These are phyloP conservation scores for Fusarium guadeloupense DNA, from an alignment of 2,329 filamentous ascomycete genomes.

Conservation along the genomic window DNA sequence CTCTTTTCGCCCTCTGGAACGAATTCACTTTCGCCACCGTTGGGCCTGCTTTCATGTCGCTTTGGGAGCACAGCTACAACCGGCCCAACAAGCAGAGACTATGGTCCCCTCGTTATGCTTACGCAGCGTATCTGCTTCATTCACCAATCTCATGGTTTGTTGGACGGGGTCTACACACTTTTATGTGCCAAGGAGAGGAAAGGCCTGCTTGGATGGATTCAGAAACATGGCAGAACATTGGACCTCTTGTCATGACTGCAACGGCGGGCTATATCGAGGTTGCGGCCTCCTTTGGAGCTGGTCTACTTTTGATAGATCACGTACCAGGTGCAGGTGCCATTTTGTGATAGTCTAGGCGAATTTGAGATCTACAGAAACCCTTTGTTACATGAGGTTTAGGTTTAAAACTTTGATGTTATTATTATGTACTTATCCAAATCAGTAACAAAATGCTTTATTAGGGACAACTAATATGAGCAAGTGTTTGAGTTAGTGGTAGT, in stretches of 20 bases:
- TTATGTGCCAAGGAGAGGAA: neutral
- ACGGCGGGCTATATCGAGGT: slow-evolving; percentile 1
- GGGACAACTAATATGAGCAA: too few species aligned
- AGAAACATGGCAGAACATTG: slow-evolving; percentile 1
- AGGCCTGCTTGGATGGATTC: slow-evolving; percentile 8
- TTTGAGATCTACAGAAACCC: neutral
- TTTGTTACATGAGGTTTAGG: neutral
- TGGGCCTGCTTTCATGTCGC: slow-evolving; percentile 2
- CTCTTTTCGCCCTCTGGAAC: slow-evolving; percentile 1
- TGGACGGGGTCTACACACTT: neutral
- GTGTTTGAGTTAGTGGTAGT: too few species aligned
- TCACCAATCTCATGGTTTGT: slow-evolving; percentile 5
- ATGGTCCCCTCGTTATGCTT: slow-evolving; percentile 4
- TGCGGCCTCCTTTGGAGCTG: neutral
- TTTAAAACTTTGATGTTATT: too few species aligned
- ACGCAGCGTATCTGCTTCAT: neutral
- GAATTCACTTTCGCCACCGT: slow-evolving; percentile 3
- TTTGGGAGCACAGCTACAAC: slow-evolving; percentile 4
- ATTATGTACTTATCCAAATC: too few species aligned
- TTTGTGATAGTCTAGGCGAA: neutral
- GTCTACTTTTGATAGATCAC: neutral
- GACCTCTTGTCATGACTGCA: slow-evolving; percentile 1
- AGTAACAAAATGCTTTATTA: too few species aligned
- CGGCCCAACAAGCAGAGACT: neutral
- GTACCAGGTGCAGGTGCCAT: neutral